Base-by-base conservation (phyloP, 495 filamentous ascomycete species). In the Penicillium herquei region DNA sequence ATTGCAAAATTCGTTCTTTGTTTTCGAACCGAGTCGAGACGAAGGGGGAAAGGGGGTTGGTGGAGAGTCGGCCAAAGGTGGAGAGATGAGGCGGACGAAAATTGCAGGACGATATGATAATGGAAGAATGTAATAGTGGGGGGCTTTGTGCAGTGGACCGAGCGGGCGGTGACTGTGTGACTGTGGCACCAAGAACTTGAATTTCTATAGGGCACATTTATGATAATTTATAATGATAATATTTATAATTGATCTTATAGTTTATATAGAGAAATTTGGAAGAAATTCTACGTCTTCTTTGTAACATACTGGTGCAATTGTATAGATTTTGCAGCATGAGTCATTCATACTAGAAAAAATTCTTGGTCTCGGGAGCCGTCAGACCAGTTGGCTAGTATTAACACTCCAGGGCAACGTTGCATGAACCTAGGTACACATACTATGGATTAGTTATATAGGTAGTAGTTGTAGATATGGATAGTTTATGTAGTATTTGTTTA, bases 111-210 rank as follows among this genome's bases (percentile, higher is more conserved):
- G 68, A 70, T 76, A 75, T 68, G 70, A 74, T 72, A 67, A 64
- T 65, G 60, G 56, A 68, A 66, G 59, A 68, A 68, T 63, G 62
- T 59, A 58, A 56, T 58, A 54, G 63, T 66, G 65, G 65, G 21
- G 65, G 62, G 47, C 56, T 74, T 73, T 75, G 73, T 76, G 75
- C 68, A 75, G 74, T 75, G 74, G 74, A 65, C 68, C 62, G 66
- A 66, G 61, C 62, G 66, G 70, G 72, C 71, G 74, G 68, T 75
- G 69, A 65, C 57, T 55, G 49, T 45, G 49, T 35, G 48, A 54
- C 48, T 39, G 39, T 42, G 51, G 45, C 54, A 52, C 49, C 41
- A 32, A 31, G 4, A 33, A 52, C 11, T 51, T 26, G 21, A 26
- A 41, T 44, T 17, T 42, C 34, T 21, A 37, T 50, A 21, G 13